Base-by-base conservation (phyloP, 2,329 filamentous ascomycete genomes). In the Colletotrichum falcatum region DNA sequence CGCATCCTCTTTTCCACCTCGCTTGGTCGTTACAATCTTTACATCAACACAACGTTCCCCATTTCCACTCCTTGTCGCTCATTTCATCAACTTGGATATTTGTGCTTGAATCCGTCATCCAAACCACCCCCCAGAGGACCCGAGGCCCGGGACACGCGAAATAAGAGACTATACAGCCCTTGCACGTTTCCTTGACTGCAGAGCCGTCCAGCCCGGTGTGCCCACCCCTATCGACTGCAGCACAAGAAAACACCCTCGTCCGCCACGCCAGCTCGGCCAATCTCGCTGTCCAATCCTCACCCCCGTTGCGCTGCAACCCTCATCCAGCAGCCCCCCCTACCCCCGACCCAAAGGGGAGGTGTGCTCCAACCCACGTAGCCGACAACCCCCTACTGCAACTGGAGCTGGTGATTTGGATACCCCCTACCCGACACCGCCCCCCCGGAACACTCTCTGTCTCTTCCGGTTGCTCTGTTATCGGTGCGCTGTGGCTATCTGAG, bases 221-320 rank as follows among this genome's bases (percentile, higher is more conserved):
- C 35, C 60, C 60, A 59, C 68, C 68, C 68, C 68, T 71, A 71
- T 71, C 64, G 62, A 37, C 68, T 44, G 33, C 48, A 62, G 60
- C 26, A 53, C 5, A 33, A 16, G 39, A 66, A 58, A 65, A 68
- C 26, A 71, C 68, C 68, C 68, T 71, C 68, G 68, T 68, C 64
- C 46, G 64, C 64, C 58, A 70, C 67, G 64, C 64, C 68, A 71
- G 68, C 67, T 66, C 64, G 48, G 68, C 58, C 68, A 71, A 71
- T 71, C 68, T 71, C 68, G 59, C 59, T 54, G 56, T 66, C 72
- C 72, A 73, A 73, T 71, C 61, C 62, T 58, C 39, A 63, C 66
- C 42, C 53, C 62, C 70, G 69, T 70, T 73, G 61, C 56, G 60
- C 64, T 72, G 71, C 67, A 69, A 71, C 58, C 59, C 65, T 72